phyloP scores from a whole-genome alignment of 2,329 filamentous ascomycete genomes.

The Triangularia setosa region DNA sequence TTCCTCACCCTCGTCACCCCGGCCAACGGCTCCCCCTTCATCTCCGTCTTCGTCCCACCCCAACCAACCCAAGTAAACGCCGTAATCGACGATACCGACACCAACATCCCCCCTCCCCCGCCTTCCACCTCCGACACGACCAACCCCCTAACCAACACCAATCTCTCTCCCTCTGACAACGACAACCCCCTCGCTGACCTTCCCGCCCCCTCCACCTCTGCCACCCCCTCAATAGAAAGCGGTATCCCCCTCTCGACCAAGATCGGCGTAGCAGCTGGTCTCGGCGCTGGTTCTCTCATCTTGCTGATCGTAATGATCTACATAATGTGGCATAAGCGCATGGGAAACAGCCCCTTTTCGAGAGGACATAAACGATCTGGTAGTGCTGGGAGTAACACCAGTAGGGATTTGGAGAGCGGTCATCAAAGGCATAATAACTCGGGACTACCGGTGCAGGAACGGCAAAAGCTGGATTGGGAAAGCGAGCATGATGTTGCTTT shows the following conservation, averaged over 20 bases:
- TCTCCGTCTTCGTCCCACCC: slow-evolving; percentile 21
- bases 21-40: slow-evolving; percentile 14
- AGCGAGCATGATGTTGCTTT: slow-evolving; percentile 23
- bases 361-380: background rate
- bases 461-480: slow-evolving; percentile 23
- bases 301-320: slow-evolving; percentile 2
- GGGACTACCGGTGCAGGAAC: slow-evolving; percentile 13
- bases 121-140: background rate
- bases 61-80: slow-evolving; percentile 11
- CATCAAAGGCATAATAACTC: background rate
- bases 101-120: background rate
- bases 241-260: slow-evolving; percentile 18
- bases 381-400: background rate
- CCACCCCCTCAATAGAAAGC: background rate
- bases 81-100: slow-evolving; percentile 2
- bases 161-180: background rate
- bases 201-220: background rate
- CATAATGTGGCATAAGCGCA: slow-evolving; percentile 21
- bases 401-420: background rate
- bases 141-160: background rate
- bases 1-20: slow-evolving; percentile 4
- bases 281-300: slow-evolving; percentile 13
- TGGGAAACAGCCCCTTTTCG: slow-evolving; percentile 6
- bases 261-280: slow-evolving; percentile 22
- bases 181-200: background rate